phyloP scores from a whole-genome alignment of 768 basidiomycete genomes.

The Infundibulicybe gibba region DNA sequence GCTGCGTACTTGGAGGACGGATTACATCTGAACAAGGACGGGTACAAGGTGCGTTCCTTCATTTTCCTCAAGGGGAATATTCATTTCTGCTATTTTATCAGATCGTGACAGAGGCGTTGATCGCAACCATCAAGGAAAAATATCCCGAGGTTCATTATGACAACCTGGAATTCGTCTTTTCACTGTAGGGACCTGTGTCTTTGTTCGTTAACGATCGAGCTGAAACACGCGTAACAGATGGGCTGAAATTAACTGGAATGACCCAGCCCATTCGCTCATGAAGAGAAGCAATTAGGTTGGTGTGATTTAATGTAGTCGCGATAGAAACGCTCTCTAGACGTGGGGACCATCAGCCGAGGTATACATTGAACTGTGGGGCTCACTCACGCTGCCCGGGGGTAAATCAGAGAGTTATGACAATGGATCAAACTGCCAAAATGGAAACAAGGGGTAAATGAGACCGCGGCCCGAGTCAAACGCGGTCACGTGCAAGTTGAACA shows the following conservation, averaged over 20 bases:
- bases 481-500: conserved; percentile 55
- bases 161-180: conserved; percentile 54
- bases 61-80: conserved; percentile 1
- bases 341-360: background rate
- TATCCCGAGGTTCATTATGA: conserved; percentile 73
- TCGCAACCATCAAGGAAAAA: conserved; percentile 48
- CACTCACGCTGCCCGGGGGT: too few relatives aligned
- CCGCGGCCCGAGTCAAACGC: conserved; percentile 31
- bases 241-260: conserved; percentile 29
- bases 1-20: conserved; percentile 65
- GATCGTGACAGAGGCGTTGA: conserved; percentile 65
- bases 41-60: conserved; percentile 57
- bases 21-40: conserved; percentile 72
- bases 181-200: conserved; percentile 43
- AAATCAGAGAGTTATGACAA: background rate
- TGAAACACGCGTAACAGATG: conserved; percentile 24
- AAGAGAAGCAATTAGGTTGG: background rate
- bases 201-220: conserved; percentile 2
- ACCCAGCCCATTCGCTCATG: background rate
- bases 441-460: conserved; percentile 2
- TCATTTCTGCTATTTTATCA: conserved; percentile 20
- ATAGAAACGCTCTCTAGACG: background rate
- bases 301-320: background rate
- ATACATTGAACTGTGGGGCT: background rate
- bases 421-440: background rate